Evolutionary conservation across 495 filamentous ascomycete species (phyloP).

Genomic region (Massariosphaeria phaeospora): DNA sequence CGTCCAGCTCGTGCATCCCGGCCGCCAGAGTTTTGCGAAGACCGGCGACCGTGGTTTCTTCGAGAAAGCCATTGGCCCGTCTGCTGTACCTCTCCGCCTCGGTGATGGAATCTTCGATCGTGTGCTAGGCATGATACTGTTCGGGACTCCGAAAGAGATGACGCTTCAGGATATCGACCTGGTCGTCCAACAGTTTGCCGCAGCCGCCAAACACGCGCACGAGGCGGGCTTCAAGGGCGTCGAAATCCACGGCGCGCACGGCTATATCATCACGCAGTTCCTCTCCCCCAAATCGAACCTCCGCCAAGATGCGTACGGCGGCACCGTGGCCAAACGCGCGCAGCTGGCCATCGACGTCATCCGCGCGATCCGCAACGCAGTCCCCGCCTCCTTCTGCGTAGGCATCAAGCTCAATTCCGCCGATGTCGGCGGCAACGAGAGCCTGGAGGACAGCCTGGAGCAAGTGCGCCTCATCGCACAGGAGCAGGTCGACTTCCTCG

Average conservation of each 20-base stretch:
- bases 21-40: slow-evolving; percentile 49
- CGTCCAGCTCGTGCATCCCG: slow-evolving; percentile 56
- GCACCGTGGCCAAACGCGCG: slow-evolving; percentile 44
- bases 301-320: slow-evolving; percentile 50
- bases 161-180: slow-evolving; percentile 47
- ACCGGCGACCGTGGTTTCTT: slow-evolving; percentile 48
- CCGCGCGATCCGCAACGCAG: slow-evolving; percentile 42
- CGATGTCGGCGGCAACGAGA: slow-evolving; percentile 46
- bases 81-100: slow-evolving; percentile 44
- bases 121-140: slow-evolving; percentile 39
- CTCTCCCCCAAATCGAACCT: slow-evolving; percentile 37
- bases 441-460: slow-evolving; percentile 48
- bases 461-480: slow-evolving; percentile 51
- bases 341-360: slow-evolving; percentile 50
- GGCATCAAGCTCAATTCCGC: slow-evolving; percentile 62
- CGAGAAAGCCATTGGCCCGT: slow-evolving; percentile 46
- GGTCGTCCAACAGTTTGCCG: slow-evolving; percentile 47
- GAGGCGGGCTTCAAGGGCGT: slow-evolving; percentile 53
- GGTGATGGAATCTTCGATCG: slow-evolving; percentile 41
- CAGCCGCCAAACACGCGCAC: slow-evolving; percentile 46
- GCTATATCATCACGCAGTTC: slow-evolving; percentile 49
- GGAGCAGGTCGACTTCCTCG: slow-evolving; percentile 58
- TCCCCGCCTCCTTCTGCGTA: slow-evolving; percentile 49
- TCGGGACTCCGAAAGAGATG: slow-evolving; percentile 49
- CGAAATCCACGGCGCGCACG: slow-evolving; percentile 57